A percentile compares a stretch with the other conserved stretches of the same genome.
phyloP scores from a whole-genome alignment of 2,329 filamentous ascomycete genomes.

The Apiospora malaysiana region DNA sequence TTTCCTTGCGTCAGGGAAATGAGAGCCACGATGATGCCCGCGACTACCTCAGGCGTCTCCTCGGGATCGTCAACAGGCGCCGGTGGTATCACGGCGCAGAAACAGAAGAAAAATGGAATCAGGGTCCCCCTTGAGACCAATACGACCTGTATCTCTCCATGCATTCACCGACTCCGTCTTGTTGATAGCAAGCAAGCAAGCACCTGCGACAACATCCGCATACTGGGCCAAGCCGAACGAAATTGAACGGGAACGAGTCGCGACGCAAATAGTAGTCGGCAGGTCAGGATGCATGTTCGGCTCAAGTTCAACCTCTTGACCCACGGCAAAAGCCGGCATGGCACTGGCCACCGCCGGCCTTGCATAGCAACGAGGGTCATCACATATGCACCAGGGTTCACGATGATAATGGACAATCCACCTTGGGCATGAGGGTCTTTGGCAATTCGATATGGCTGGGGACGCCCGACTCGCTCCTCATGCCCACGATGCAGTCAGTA shows the following conservation, averaged over 20 bases:
- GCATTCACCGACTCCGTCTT: not conserved
- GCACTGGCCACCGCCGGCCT: conserved; percentile 1
- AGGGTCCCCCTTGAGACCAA: conserved; percentile 8
- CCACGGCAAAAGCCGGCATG: conserved; percentile 4
- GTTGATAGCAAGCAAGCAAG: not conserved
- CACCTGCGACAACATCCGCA: not conserved
- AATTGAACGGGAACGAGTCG: not conserved
- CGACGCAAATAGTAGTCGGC: conserved; percentile 1
- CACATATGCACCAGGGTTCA: not conserved
- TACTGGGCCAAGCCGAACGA: not conserved
- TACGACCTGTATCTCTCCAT: not conserved
- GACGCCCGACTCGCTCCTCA: not conserved
- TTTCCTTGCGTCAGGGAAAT: not conserved
- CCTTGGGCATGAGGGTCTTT: not conserved
- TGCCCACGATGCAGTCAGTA: not conserved
- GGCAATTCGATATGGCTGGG: conserved; percentile 9
- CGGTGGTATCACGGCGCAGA: conserved; percentile 16
- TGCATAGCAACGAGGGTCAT: not conserved
- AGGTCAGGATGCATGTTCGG: not conserved
- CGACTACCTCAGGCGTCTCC: not conserved
- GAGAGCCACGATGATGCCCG: not conserved
- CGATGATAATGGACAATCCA: not conserved
- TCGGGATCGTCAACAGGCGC: conserved; percentile 7
- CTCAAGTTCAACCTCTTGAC: conserved; percentile 11
- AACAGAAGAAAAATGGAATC: conserved; percentile 6